Conservation (phyloP, 257 asterid species). For the Penstemon barbatus region DNA sequence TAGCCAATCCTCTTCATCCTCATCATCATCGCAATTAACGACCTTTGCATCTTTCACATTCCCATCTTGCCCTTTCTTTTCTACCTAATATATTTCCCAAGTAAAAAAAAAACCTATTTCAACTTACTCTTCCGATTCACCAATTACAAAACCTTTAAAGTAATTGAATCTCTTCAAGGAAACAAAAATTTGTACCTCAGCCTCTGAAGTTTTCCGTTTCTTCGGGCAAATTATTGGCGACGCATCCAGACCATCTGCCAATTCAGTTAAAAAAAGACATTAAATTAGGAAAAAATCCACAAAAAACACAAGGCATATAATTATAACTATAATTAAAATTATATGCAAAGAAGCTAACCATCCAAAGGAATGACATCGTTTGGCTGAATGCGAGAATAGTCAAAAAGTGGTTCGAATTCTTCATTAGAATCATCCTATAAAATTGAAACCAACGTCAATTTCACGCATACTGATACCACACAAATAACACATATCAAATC, state of each 20-base stretch:
- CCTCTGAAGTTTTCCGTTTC: constrained; percentile 45
- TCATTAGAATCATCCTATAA: constrained; percentile 59
- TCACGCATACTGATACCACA: background rate
- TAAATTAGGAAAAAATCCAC: background rate
- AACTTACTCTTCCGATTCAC: constrained; percentile 20
- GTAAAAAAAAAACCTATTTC: constrained; percentile 2
- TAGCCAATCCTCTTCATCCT: constrained; percentile 89
- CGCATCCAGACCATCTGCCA: constrained; percentile 67
- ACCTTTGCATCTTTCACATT: constrained; percentile 36
- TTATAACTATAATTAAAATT: background rate
- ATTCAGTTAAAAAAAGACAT: constrained; percentile 6
- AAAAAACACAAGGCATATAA: background rate
- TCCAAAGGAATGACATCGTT: constrained; percentile 39
- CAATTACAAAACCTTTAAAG: background rate
- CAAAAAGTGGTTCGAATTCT: constrained; percentile 93
- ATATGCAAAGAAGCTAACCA: constrained; percentile 43
- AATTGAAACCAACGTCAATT: constrained; percentile 12
- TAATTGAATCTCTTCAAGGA: background rate
- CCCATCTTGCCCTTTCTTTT: constrained; percentile 37
- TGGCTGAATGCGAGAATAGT: constrained; percentile 88
- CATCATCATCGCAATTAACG: constrained; percentile 48
- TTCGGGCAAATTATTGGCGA: constrained; percentile 47
- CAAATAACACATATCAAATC: background rate
- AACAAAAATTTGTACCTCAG: constrained; percentile 40
- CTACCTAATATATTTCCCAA: constrained; percentile 42